A percentile compares a stretch with the other conserved stretches of the same genome.
Evolutionary conservation across 2,329 filamentous ascomycete species (phyloP).

Genomic region (Aureobasidium sp.): DNA sequence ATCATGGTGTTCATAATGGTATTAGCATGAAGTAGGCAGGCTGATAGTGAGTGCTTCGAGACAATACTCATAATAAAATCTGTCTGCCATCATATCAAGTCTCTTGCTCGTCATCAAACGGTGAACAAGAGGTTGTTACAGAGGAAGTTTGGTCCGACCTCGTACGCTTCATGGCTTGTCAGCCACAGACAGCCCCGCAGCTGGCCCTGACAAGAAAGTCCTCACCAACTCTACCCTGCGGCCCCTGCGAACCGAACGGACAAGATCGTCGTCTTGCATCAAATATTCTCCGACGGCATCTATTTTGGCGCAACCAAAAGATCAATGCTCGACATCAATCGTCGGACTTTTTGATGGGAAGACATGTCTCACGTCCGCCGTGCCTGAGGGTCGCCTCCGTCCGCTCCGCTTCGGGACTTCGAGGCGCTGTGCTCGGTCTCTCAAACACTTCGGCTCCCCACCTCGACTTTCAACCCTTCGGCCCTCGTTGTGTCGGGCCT

Average conservation of each 20-base stretch:
- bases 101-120: not conserved
- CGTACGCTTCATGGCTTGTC: not conserved
- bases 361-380: slow-evolving; percentile 9
- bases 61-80: not conserved
- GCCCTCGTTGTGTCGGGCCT: slow-evolving; percentile 5
- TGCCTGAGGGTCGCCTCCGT: not conserved
- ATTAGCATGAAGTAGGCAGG: not conserved
- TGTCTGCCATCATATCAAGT: not conserved
- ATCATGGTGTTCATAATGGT: slow-evolving; percentile 8
- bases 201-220: slow-evolving; percentile 1
- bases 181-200: slow-evolving; percentile 1
- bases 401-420: slow-evolving; percentile 11
- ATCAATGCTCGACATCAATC: slow-evolving; percentile 11
- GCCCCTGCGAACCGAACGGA: slow-evolving; percentile 9
- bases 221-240: slow-evolving; percentile 4
- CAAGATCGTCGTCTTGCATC: slow-evolving; percentile 12
- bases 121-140: not conserved
- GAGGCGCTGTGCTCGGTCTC: slow-evolving; percentile 10
- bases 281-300: slow-evolving; percentile 8
- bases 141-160: not conserved
- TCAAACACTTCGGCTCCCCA: slow-evolving; percentile 14
- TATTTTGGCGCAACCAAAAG: slow-evolving; percentile 10
- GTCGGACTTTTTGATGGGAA: slow-evolving; percentile 3
- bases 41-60: not conserved
- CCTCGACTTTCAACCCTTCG: slow-evolving; percentile 11